Evolutionary conservation across 768 basidiomycete genomes (phyloP).

Genomic region (Naematelia aurantialba): DNA sequence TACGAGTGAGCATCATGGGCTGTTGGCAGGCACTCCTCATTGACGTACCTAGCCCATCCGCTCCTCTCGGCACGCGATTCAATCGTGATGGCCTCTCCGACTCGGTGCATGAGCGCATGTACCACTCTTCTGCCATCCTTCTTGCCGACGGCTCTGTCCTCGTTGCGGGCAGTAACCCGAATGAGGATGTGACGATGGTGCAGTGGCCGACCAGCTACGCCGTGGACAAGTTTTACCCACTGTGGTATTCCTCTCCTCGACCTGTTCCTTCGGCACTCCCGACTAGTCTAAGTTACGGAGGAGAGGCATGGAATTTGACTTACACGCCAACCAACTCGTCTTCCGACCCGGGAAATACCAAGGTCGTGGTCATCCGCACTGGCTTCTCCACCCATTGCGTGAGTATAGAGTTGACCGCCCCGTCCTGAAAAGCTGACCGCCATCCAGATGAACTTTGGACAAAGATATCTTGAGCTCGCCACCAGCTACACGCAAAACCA

Average conservation of each 20-base stretch:
- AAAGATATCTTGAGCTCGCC: constrained; percentile 75
- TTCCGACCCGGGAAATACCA: constrained; percentile 64
- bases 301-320: constrained; percentile 69
- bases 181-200: constrained; percentile 64
- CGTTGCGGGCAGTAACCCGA: constrained; percentile 72
- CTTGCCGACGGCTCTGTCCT: constrained; percentile 82
- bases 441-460: constrained; percentile 59
- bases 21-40: too few relatives aligned
- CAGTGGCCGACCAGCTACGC: constrained; percentile 64
- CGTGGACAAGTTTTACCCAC: constrained; percentile 89
- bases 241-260: constrained; percentile 73
- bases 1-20: too few relatives aligned
- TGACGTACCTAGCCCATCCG: too few relatives aligned
- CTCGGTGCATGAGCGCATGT: constrained; percentile 71
- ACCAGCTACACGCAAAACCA: constrained; percentile 74
- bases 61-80: constrained; percentile 68
- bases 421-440: neutral
- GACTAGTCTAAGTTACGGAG: constrained; percentile 73
- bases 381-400: constrained; percentile 57
- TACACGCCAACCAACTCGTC: constrained; percentile 64
- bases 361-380: constrained; percentile 69
- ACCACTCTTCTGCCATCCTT: constrained; percentile 85
- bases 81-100: constrained; percentile 59
- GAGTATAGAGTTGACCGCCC: neutral
- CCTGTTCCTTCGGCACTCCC: constrained; percentile 66